These are phyloP conservation scores for Rubia balearica DNA, from an alignment of 305 asterid genomes.

Conservation along the genomic window DNA sequence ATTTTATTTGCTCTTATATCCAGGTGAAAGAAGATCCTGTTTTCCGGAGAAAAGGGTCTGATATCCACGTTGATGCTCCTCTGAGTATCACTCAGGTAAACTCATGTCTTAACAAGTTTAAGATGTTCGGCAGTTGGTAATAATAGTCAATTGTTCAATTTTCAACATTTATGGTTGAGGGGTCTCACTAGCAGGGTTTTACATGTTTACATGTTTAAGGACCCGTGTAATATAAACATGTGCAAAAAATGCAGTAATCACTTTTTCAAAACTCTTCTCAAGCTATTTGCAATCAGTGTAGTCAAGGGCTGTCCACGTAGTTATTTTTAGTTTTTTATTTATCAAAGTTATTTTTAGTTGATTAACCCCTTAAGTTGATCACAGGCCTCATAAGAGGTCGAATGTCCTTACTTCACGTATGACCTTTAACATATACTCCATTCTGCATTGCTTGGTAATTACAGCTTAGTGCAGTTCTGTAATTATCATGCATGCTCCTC, in stretches of 20 bases:
- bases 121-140: background rate
- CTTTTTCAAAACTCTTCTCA: background rate
- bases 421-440: background rate
- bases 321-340: too few relatives aligned
- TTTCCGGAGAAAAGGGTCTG: constrained; percentile 89
- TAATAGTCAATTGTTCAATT: background rate
- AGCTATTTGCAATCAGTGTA: background rate
- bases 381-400: background rate
- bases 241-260: background rate
- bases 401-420: background rate
- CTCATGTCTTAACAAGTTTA: constrained; percentile 1
- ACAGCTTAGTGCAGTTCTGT: background rate
- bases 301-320: background rate
- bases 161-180: background rate
- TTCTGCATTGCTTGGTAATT: background rate
- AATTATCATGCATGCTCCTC: background rate
- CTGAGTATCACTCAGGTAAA: constrained; percentile 89
- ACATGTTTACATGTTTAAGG: background rate
- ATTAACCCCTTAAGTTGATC: background rate
- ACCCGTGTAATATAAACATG: background rate
- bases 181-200: background rate
- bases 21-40: constrained; percentile 98
- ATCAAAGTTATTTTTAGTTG: background rate
- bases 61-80: constrained; percentile 83
- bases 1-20: constrained; percentile 7